phyloP scores from a whole-genome alignment of 1,284 basidiomycete species.

The Ganoderma boninense region DNA sequence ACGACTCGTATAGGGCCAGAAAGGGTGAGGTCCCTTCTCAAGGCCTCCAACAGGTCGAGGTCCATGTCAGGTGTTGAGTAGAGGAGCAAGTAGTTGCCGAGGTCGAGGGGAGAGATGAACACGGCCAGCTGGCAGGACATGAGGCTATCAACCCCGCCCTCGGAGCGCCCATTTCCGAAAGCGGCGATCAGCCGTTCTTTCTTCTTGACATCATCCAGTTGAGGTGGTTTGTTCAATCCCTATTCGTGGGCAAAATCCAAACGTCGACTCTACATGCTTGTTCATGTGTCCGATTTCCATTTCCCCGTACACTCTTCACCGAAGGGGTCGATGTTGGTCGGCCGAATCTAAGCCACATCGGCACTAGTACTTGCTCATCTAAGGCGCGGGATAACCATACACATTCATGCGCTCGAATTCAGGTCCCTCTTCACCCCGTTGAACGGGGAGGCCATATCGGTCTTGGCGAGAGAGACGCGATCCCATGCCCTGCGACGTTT shows the following conservation, averaged over 20 bases:
- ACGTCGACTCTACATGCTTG: background rate
- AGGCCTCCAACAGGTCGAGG: background rate
- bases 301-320: no score
- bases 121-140: slow-evolving; percentile 3
- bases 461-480: no score
- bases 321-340: background rate
- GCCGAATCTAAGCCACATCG: background rate
- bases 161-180: slow-evolving; percentile 9
- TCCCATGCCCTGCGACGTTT: background rate
- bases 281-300: background rate
- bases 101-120: background rate
- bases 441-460: no score
- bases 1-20: background rate
- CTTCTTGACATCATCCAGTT: background rate
- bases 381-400: no score
- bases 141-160: slow-evolving; percentile 27
- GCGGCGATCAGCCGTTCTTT: background rate
- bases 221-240: background rate
- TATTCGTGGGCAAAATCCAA: background rate
- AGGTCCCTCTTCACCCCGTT: background rate
- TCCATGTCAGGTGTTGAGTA: background rate
- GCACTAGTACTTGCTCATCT: background rate
- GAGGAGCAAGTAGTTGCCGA: background rate
- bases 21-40: background rate
- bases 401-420: background rate